Evolutionary conservation across 2,329 filamentous ascomycete species (phyloP).

Genomic region (Phaeomoniella chlamydospora): DNA sequence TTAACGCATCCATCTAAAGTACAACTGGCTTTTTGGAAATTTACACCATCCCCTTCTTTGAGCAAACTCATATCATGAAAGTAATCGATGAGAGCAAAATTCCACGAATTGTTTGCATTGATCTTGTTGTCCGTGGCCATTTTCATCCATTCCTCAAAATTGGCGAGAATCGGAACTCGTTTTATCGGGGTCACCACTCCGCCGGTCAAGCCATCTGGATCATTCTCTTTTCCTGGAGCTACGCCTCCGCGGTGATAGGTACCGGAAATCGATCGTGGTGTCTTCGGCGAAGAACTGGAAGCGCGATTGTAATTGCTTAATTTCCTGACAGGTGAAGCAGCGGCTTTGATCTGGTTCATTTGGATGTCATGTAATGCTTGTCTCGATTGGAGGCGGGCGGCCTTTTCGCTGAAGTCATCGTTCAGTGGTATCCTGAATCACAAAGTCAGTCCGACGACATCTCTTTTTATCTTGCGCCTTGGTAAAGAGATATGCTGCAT

Average conservation of each 20-base stretch:
- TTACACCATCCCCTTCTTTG: constrained; percentile 91
- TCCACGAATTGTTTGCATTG: constrained; percentile 97
- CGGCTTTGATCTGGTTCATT: constrained; percentile 79
- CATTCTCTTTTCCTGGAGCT: constrained; percentile 24
- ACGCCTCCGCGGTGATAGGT: no score
- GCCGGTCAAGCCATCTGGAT: constrained; percentile 7
- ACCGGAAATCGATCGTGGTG: constrained; percentile 33
- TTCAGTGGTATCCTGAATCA: constrained; percentile 83
- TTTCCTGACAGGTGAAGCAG: constrained; percentile 58
- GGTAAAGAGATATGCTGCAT: constrained; percentile 5
- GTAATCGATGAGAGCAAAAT: constrained; percentile 98
- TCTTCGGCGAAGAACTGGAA: constrained; percentile 39
- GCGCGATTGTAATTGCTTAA: constrained; percentile 43
- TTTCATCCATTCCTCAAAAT: constrained; percentile 99
- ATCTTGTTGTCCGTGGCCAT: constrained; percentile 99
- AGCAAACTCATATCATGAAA: constrained; percentile 98
- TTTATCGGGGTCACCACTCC: constrained; percentile 11
- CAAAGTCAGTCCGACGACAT: neutral
- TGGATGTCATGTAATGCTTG: constrained; percentile 81
- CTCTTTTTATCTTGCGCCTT: constrained; percentile 1
- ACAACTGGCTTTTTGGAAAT: constrained; percentile 96
- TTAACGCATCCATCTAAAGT: constrained; percentile 97
- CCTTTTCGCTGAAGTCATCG: constrained; percentile 88
- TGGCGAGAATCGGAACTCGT: constrained; percentile 63
- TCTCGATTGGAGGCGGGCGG: constrained; percentile 70